These are phyloP conservation scores for Lentinus brumalis DNA, from an alignment of 768 basidiomycete genomes.

Conservation along the genomic window DNA sequence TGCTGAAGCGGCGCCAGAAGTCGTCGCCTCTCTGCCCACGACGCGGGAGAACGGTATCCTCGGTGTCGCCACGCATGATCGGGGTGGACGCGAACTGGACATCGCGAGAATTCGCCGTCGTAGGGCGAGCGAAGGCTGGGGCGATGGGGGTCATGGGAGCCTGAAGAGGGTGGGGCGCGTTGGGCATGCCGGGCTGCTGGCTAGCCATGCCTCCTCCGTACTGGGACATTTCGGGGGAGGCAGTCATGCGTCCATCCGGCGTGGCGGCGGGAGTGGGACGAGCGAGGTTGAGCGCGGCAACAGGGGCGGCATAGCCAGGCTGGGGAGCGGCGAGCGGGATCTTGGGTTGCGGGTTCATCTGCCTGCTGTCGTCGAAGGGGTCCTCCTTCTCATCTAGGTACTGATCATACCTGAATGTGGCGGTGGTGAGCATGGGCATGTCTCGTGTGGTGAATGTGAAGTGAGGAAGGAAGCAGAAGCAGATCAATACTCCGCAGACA, in stretches of 20 bases:
- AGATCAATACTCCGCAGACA: too few relatives aligned
- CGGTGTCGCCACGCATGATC: constrained; percentile 69
- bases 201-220: constrained; percentile 29
- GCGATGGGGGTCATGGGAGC: constrained; percentile 79
- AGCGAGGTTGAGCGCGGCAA: constrained; percentile 63
- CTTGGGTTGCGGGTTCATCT: constrained; percentile 24
- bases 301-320: constrained; percentile 74
- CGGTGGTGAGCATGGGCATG: not conserved
- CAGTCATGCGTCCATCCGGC: constrained; percentile 35
- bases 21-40: constrained; percentile 79
- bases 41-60: constrained; percentile 66
- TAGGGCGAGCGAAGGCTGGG: constrained; percentile 74
- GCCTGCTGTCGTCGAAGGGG: constrained; percentile 38
- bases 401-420: constrained; percentile 56
- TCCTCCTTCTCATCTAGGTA: constrained; percentile 54
- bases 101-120: constrained; percentile 37
- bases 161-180: constrained; percentile 70
- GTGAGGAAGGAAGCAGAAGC: not conserved
- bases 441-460: not conserved
- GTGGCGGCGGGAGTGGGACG: constrained; percentile 46
- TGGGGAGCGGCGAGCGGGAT: constrained; percentile 65
- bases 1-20: constrained; percentile 86
- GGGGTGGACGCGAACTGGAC: constrained; percentile 52
- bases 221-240: constrained; percentile 35
- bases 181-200: constrained; percentile 42